These are phyloP conservation scores for Colletotrichum sp. DNA, from an alignment of 2,329 filamentous ascomycete species.

Conservation along the genomic window DNA sequence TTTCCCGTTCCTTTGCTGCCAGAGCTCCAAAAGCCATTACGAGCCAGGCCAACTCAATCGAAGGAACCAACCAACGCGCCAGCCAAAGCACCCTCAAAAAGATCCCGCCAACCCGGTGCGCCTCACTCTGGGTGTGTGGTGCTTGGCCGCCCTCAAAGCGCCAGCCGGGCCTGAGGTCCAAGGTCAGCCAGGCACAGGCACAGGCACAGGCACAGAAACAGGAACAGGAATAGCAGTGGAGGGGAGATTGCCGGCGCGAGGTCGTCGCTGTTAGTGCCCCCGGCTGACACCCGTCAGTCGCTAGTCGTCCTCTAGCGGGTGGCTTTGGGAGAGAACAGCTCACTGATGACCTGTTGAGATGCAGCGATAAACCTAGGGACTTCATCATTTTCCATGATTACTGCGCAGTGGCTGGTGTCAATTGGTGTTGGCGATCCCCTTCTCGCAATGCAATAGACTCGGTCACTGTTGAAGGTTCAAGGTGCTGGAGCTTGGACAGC, in stretches of 20 bases:
- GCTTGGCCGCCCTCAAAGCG: background rate
- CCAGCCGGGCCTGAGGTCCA: background rate
- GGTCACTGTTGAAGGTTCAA: background rate
- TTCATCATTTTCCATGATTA: background rate
- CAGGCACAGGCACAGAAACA: constrained; percentile 7
- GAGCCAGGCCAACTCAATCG: background rate
- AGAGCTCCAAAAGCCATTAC: background rate
- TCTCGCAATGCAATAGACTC: background rate
- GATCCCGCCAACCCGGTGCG: background rate
- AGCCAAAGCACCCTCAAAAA: background rate
- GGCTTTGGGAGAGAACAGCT: background rate
- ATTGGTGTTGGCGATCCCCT: background rate
- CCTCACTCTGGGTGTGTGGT: background rate
- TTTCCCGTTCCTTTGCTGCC: background rate
- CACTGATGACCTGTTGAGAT: background rate
- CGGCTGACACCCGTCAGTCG: background rate
- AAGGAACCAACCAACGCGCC: background rate
- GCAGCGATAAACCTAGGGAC: background rate
- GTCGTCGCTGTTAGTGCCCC: background rate
- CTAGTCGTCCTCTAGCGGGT: background rate
- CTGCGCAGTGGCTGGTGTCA: background rate
- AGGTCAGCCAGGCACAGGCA: background rate
- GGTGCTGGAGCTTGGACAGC: background rate
- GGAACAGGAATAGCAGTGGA: background rate
- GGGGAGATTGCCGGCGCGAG: background rate